These are phyloP conservation scores for Coriaria nepalensis DNA, from an alignment of 306 rosid genomes.

Conservation along the genomic window DNA sequence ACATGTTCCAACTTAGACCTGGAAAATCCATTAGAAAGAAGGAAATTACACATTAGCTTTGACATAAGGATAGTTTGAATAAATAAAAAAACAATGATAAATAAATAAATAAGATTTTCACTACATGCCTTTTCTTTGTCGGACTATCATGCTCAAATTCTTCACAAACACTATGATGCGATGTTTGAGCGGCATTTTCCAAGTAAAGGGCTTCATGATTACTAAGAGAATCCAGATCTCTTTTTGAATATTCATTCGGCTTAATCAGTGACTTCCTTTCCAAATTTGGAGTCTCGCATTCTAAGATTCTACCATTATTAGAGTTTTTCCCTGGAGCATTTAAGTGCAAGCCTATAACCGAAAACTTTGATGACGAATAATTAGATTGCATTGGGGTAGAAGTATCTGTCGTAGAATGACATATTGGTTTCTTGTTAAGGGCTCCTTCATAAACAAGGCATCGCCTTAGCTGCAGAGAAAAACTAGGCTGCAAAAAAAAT, in stretches of 20 bases:
- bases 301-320: neutral
- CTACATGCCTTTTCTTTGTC: constrained; percentile 13
- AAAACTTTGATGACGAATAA: constrained; percentile 8
- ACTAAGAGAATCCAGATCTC: constrained; percentile 2
- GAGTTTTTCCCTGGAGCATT: constrained; percentile 5
- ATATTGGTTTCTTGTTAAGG: constrained; percentile 7
- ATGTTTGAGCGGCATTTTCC: constrained; percentile 5
- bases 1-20: constrained; percentile 11
- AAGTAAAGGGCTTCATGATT: constrained; percentile 1
- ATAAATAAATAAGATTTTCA: neutral
- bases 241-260: constrained; percentile 1
- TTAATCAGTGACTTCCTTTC: neutral
- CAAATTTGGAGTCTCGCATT: constrained; percentile 5
- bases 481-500: constrained; percentile 7
- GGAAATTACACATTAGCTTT: neutral
- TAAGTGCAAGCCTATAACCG: constrained; percentile 20
- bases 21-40: neutral
- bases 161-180: neutral
- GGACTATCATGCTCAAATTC: constrained; percentile 15
- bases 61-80: neutral
- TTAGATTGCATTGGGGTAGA: neutral
- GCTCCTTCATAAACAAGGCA: constrained; percentile 22
- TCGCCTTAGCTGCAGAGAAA: constrained; percentile 14
- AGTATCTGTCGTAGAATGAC: constrained; percentile 8
- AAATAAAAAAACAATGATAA: neutral